Evolutionary conservation across 345 rosid species (phyloP).

Genomic region (Gossypium anomalum): DNA sequence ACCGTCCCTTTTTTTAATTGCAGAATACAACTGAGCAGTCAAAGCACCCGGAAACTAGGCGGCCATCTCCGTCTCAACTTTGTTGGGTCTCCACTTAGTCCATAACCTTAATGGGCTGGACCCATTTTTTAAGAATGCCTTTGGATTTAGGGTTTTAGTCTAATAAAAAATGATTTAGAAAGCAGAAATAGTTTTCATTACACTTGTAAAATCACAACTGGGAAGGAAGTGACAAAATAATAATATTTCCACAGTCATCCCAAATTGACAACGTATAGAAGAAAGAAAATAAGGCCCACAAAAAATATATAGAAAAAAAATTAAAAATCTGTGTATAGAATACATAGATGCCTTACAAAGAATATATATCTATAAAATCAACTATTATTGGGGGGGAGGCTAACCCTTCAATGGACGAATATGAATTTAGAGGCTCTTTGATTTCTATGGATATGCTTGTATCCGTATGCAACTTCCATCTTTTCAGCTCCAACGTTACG

Average conservation of each 20-base stretch:
- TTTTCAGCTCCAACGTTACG: neutral
- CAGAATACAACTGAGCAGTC: too few relatives aligned
- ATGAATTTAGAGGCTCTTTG: slow-evolving; percentile 18
- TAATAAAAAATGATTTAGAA: neutral
- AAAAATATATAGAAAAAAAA: neutral
- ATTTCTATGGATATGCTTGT: slow-evolving; percentile 13
- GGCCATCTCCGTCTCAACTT: too few relatives aligned
- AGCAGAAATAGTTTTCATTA: neutral
- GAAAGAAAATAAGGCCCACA: neutral
- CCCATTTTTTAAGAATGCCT: too few relatives aligned
- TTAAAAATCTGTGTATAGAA: neutral
- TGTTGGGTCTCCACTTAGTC: too few relatives aligned
- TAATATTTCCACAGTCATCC: neutral
- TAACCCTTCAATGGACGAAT: slow-evolving; percentile 18
- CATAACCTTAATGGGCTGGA: too few relatives aligned
- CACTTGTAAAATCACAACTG: neutral
- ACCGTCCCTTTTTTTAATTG: too few relatives aligned
- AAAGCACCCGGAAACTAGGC: too few relatives aligned
- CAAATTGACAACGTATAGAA: neutral
- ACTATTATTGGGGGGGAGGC: slow-evolving; percentile 18
- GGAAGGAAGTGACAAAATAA: neutral
- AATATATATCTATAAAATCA: slow-evolving; percentile 24
- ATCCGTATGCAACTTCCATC: slow-evolving; percentile 8
- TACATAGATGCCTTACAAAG: slow-evolving; percentile 19
- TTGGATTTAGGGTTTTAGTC: neutral